Percentiles rank a stretch among this genome's conserved stretches.
phyloP scores from a whole-genome alignment of 495 filamentous ascomycete species.

The Thermothielavioides terrestris region DNA sequence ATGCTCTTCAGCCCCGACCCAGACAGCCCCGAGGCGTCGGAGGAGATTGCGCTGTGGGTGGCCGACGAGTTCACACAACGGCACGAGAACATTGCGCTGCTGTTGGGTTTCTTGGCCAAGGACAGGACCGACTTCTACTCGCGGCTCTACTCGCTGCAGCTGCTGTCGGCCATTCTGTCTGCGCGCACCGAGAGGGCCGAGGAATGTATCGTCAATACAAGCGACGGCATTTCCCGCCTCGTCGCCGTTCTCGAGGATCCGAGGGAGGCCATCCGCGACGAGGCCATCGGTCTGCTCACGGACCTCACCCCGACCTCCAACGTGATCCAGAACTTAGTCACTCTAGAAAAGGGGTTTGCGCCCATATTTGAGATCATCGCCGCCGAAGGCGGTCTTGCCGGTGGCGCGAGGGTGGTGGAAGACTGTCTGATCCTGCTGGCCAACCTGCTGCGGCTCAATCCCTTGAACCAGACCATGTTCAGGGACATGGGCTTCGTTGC shows the following conservation, averaged over 20 bases:
- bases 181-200: constrained; percentile 90
- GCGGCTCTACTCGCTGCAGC: constrained; percentile 82
- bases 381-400: constrained; percentile 68
- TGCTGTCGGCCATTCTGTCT: constrained; percentile 77
- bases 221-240: constrained; percentile 77
- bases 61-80: constrained; percentile 98
- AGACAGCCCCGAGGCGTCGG: constrained; percentile 77
- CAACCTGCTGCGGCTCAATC: constrained; percentile 81
- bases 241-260: constrained; percentile 76
- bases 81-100: constrained; percentile 91
- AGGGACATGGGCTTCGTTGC: constrained; percentile 80
- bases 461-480: constrained; percentile 90
- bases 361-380: constrained; percentile 74
- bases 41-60: constrained; percentile 93
- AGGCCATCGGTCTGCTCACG: constrained; percentile 44
- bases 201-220: constrained; percentile 84
- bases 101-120: constrained; percentile 75
- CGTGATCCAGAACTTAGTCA: constrained; percentile 85
- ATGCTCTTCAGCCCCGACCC: constrained; percentile 69
- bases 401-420: constrained; percentile 85
- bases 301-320: constrained; percentile 43
- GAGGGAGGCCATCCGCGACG: constrained; percentile 84
- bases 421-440: constrained; percentile 91
- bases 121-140: constrained; percentile 88
- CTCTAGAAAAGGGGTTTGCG: constrained; percentile 90